Percentiles rank a stretch among this genome's conserved stretches.
Conservation (phyloP, 2,329 filamentous ascomycete species). For the Diplodia scrobiculata region DNA sequence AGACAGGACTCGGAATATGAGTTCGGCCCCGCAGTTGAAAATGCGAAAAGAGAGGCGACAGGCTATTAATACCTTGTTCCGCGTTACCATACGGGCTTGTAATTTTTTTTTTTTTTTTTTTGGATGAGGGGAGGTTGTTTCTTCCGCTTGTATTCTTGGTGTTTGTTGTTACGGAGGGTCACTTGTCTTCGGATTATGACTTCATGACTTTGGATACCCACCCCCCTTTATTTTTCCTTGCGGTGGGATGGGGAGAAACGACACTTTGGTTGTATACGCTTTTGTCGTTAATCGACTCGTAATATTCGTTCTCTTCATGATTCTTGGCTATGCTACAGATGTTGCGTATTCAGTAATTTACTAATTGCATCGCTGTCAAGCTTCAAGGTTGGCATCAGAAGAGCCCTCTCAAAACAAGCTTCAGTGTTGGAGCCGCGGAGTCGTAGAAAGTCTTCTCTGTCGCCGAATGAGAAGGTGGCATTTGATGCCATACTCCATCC, state of each 20-base stretch:
- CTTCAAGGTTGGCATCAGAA: too few species aligned
- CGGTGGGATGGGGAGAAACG: neutral
- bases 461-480: neutral
- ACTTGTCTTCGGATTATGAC: conserved; percentile 21
- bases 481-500: neutral
- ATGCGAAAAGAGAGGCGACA: conserved; percentile 43
- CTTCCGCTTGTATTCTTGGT: conserved; percentile 16
- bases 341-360: neutral
- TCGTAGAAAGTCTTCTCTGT: neutral
- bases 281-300: conserved; percentile 11
- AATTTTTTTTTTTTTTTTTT: neutral
- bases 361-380: neutral
- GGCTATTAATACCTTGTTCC: conserved; percentile 7
- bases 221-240: neutral
- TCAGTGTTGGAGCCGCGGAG: neutral
- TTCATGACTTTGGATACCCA: conserved; percentile 26
- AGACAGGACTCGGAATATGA: conserved; percentile 67
- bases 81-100: neutral
- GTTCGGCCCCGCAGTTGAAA: conserved; percentile 63
- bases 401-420: too few species aligned
- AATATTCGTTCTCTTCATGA: neutral
- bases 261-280: neutral
- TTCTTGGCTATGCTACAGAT: neutral
- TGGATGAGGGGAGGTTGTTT: neutral
- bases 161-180: conserved; percentile 12